These are phyloP conservation scores for Plasmodium yoelii DNA, from an alignment of 169 alveolate genomes.

Conservation along the genomic window DNA sequence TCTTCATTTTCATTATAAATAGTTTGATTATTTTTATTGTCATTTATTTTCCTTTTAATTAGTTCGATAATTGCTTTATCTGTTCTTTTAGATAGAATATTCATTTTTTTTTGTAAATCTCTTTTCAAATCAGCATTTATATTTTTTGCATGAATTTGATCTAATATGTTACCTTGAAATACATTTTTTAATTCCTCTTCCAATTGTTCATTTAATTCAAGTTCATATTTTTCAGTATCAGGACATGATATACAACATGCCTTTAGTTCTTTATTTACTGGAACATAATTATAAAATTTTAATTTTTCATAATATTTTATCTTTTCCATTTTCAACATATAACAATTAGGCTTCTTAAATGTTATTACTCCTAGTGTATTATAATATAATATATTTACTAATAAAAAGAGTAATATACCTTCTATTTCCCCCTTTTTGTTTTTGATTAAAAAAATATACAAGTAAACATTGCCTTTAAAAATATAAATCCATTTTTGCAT, in stretches of 20 bases:
- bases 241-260: slow-evolving; percentile 79
- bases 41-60: slow-evolving; percentile 78
- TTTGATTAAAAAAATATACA: too few species aligned
- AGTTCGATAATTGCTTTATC: slow-evolving; percentile 86
- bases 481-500: too few species aligned
- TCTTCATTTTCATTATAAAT: slow-evolving; percentile 23
- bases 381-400: too few species aligned
- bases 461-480: too few species aligned
- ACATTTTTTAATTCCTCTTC: slow-evolving; percentile 70
- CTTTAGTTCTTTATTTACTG: slow-evolving; percentile 74
- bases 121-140: slow-evolving; percentile 88
- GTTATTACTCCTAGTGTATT: not conserved
- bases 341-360: not conserved
- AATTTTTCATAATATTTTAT: slow-evolving; percentile 33
- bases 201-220: slow-evolving; percentile 74
- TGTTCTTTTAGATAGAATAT: slow-evolving; percentile 82
- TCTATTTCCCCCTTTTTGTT: too few species aligned
- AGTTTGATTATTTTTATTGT: slow-evolving; percentile 28
- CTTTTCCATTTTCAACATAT: slow-evolving; percentile 28
- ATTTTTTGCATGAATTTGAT: slow-evolving; percentile 81
- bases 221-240: slow-evolving; percentile 77
- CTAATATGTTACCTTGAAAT: slow-evolving; percentile 76
- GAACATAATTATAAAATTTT: slow-evolving; percentile 80
- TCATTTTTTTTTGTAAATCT: slow-evolving; percentile 83
- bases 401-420: too few species aligned